These are phyloP conservation scores for Penicillium crustosum DNA, from an alignment of 2,329 filamentous ascomycete species.

Conservation along the genomic window DNA sequence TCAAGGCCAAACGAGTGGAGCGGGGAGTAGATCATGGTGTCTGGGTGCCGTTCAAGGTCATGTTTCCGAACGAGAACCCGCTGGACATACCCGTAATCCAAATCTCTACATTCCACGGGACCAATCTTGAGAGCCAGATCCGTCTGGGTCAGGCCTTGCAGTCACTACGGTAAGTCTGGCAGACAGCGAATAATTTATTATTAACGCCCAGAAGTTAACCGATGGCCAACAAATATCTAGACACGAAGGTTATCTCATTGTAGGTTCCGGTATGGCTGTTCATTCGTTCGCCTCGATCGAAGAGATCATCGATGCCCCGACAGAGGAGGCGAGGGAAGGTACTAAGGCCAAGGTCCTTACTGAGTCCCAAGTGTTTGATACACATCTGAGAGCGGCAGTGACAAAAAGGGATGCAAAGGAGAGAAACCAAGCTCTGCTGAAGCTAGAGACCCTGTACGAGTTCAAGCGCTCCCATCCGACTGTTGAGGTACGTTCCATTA, in stretches of 20 bases:
- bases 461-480: not conserved
- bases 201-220: too few relatives aligned
- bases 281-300: not conserved
- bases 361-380: not conserved
- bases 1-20: not conserved
- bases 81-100: not conserved
- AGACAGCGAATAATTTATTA: not conserved
- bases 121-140: not conserved
- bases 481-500: not conserved
- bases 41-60: not conserved
- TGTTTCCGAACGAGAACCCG: not conserved
- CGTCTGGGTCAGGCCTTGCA: not conserved
- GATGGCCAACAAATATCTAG: not conserved
- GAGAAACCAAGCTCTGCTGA: not conserved
- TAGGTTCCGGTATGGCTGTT: not conserved
- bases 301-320: not conserved
- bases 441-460: not conserved
- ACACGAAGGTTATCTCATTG: not conserved
- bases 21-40: not conserved
- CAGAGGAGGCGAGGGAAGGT: not conserved
- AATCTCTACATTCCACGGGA: not conserved
- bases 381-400: not conserved
- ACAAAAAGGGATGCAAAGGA: not conserved
- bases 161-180: not conserved
- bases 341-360: not conserved